These are phyloP conservation scores for Gynandropsis gynandra DNA, from an alignment of 345 rosid genomes.

Conservation along the genomic window DNA sequence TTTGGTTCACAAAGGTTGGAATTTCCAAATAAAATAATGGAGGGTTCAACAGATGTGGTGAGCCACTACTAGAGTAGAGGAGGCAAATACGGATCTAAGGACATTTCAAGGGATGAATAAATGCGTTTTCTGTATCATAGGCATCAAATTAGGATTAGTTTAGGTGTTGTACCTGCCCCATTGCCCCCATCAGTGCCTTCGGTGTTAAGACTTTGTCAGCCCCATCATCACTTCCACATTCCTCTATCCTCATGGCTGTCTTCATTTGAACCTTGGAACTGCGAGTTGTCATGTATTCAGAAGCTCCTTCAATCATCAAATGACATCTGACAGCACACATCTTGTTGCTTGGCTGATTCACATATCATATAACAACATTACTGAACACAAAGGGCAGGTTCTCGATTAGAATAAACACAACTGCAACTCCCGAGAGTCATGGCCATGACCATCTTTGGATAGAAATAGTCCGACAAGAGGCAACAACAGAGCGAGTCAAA, in stretches of 20 bases:
- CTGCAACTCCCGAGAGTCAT: background rate
- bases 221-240: slow-evolving; percentile 9
- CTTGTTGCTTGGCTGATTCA: background rate
- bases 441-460: no score
- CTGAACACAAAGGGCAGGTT: background rate
- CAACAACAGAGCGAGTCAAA: slow-evolving; percentile 17
- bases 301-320: slow-evolving; percentile 19
- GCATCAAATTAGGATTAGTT: slow-evolving; percentile 5
- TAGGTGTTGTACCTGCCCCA: slow-evolving; percentile 9
- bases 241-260: no score
- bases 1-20: slow-evolving; percentile 24
- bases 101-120: slow-evolving; percentile 18
- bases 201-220: background rate
- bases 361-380: no score
- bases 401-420: background rate
- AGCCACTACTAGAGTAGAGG: slow-evolving; percentile 23
- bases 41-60: slow-evolving; percentile 27
- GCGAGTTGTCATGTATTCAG: slow-evolving; percentile 2
- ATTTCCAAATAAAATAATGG: slow-evolving; percentile 22
- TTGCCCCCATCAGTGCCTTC: no score
- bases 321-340: slow-evolving; percentile 7
- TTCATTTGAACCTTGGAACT: background rate
- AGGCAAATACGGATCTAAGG: slow-evolving; percentile 17
- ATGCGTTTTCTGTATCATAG: slow-evolving; percentile 14
- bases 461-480: background rate